These are phyloP conservation scores for Microascus cirrosus DNA, from an alignment of 2,329 filamentous ascomycete genomes.

Conservation along the genomic window DNA sequence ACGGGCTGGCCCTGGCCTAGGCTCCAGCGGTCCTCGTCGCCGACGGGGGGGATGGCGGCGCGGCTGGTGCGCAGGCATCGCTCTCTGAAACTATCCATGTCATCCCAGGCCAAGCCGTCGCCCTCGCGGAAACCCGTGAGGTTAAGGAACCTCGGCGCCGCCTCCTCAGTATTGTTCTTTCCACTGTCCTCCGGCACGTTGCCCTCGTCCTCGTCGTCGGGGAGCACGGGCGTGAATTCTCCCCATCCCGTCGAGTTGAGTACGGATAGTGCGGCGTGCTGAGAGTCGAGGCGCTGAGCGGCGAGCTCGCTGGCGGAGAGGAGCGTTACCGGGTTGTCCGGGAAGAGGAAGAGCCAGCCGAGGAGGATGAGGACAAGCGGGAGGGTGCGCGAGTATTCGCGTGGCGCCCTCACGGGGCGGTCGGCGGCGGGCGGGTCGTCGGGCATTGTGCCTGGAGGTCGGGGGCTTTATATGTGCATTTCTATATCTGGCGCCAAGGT, in stretches of 20 bases:
- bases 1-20: constrained; percentile 28
- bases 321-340: constrained; percentile 14
- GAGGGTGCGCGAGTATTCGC: constrained; percentile 2
- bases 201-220: constrained; percentile 10
- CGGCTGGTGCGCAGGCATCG: constrained; percentile 51
- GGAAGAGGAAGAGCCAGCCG: constrained; percentile 31
- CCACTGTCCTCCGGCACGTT: not conserved
- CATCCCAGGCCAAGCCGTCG: constrained; percentile 69
- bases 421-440: not conserved
- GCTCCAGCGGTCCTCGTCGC: constrained; percentile 27
- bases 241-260: constrained; percentile 48
- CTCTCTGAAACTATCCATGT: constrained; percentile 55
- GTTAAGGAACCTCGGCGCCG: constrained; percentile 42
- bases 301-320: constrained; percentile 3
- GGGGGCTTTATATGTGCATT: not conserved
- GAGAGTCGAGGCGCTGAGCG: constrained; percentile 30
- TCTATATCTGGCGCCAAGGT: not conserved
- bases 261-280: constrained; percentile 37
- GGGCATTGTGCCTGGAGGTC: constrained; percentile 1
- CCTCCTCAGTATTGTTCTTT: constrained; percentile 7
- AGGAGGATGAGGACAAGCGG: constrained; percentile 20
- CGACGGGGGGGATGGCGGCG: constrained; percentile 33
- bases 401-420: not conserved
- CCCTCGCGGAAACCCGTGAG: constrained; percentile 65
- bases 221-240: constrained; percentile 39